Evolutionary conservation across 2,329 filamentous ascomycete genomes (phyloP).

Genomic region (Beauveria rudraprayagi): DNA sequence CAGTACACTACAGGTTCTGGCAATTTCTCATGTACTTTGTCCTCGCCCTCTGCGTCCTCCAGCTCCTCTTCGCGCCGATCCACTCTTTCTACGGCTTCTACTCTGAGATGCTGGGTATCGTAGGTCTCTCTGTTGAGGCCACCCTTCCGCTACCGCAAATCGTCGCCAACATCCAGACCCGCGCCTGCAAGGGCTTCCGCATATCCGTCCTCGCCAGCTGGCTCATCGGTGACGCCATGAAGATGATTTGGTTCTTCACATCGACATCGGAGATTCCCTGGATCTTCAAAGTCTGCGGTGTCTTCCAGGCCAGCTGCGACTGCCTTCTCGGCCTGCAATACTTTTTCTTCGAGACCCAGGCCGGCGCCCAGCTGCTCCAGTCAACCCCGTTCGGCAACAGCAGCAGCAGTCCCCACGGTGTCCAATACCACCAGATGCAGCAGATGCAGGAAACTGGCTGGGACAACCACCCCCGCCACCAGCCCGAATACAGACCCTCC

Average conservation of each 20-base stretch:
- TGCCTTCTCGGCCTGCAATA: conserved; percentile 67
- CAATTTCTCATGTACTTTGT: conserved; percentile 64
- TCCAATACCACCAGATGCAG: conserved; percentile 32
- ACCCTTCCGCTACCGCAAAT: conserved; percentile 77
- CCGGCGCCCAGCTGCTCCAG: conserved; percentile 15
- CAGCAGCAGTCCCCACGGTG: not conserved
- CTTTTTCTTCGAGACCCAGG: conserved; percentile 46
- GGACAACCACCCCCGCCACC: conserved; percentile 14
- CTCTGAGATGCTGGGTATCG: conserved; percentile 58
- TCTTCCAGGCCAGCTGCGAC: conserved; percentile 75
- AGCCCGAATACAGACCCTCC: conserved; percentile 22
- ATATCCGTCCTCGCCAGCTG: conserved; percentile 69
- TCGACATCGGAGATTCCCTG: conserved; percentile 60
- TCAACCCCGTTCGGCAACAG: conserved; percentile 11
- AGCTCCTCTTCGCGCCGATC: conserved; percentile 57
- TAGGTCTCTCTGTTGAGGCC: conserved; percentile 73
- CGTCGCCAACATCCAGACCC: conserved; percentile 56
- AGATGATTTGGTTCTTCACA: conserved; percentile 81
- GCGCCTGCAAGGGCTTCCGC: conserved; percentile 70
- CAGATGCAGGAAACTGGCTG: conserved; percentile 25
- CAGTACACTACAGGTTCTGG: conserved; percentile 55
- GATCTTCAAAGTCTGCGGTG: conserved; percentile 74
- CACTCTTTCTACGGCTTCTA: conserved; percentile 55
- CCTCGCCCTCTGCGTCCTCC: conserved; percentile 49
- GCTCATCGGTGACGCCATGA: conserved; percentile 75